A percentile compares a stretch with the other conserved stretches of the same genome.
These are phyloP conservation scores for Cardiospermum halicacabum DNA, from an alignment of 345 rosid species.

Conservation along the genomic window DNA sequence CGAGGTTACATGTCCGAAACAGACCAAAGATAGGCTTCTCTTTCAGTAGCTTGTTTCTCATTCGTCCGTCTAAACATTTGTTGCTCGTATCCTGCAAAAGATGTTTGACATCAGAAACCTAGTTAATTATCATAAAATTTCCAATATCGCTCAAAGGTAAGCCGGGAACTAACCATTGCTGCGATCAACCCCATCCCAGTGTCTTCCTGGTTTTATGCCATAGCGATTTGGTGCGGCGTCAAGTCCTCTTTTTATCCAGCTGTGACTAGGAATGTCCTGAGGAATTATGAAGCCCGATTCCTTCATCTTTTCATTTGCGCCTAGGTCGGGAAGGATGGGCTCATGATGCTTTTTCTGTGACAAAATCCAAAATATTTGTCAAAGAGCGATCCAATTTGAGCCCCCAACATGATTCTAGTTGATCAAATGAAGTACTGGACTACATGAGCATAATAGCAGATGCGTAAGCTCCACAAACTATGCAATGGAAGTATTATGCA, in stretches of 20 bases:
- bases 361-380: conserved; percentile 6
- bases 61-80: conserved; percentile 50
- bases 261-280: conserved; percentile 70
- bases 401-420: neutral
- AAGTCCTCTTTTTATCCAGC: conserved; percentile 79
- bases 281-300: conserved; percentile 88
- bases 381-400: neutral
- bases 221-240: conserved; percentile 83
- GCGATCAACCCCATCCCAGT: conserved; percentile 98
- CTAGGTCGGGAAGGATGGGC: conserved; percentile 55
- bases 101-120: neutral
- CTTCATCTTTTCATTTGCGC: conserved; percentile 81
- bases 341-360: conserved; percentile 58
- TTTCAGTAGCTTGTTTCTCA: conserved; percentile 79
- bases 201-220: conserved; percentile 90
- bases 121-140: neutral
- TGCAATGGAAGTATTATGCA: neutral
- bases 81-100: conserved; percentile 69
- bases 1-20: conserved; percentile 84
- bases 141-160: neutral
- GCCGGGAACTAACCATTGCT: conserved; percentile 58
- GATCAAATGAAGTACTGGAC: neutral
- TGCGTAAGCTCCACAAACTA: neutral
- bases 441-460: neutral
- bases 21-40: conserved; percentile 93